Base-by-base conservation (phyloP, 2,329 filamentous ascomycete genomes). In the Colletotrichum filicis region DNA sequence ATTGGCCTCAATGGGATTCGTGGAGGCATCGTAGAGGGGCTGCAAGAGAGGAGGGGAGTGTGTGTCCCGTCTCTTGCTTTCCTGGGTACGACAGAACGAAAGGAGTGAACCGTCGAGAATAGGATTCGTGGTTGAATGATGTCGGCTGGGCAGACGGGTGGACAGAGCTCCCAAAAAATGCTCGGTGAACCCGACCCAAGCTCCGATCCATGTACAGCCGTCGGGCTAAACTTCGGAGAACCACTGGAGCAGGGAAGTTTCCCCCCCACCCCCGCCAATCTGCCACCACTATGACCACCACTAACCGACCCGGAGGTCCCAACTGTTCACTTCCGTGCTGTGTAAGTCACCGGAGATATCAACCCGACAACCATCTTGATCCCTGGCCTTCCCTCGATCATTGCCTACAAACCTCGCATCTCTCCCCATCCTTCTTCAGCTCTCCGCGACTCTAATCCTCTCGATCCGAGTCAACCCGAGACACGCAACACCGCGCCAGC, bases 1-100 rank as follows among this genome's bases (percentile, higher is more conserved):
- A 79, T 57, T 37, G 77, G 75, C 75, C 77, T 78, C 71, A 80
- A 73, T 73, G 76, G 77, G 37, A 80, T 68, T 76, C 78, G 78
- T 66, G 79, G 79, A 71, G 79, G 78, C 79, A 80, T 80, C 35
- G 22, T 42, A 61, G 30, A 30, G 32, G 56, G 52, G 11, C 7
- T 2, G 19, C 42, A 49, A 49, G 19, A 56, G 55, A 35, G 57
- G 24, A 14, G 8, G 37, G 66, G 66, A 30, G 14, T 19, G 14
- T 24, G 49, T 22, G 42, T 32, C 59, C 42, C 60, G 57, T 68
- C 16, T 19, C 12, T 53, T 2, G 32, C 16, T 7, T 49, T 7
- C n/a, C 52, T 22, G 46, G 37, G 16, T 42, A 19, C 16, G 16
- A 16, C 14, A 16, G 14, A 19, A 42, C 5, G 16, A 22, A 26